Evolutionary conservation across 495 filamentous ascomycete genomes (phyloP).

Genomic region (Aspergillus ostianus): DNA sequence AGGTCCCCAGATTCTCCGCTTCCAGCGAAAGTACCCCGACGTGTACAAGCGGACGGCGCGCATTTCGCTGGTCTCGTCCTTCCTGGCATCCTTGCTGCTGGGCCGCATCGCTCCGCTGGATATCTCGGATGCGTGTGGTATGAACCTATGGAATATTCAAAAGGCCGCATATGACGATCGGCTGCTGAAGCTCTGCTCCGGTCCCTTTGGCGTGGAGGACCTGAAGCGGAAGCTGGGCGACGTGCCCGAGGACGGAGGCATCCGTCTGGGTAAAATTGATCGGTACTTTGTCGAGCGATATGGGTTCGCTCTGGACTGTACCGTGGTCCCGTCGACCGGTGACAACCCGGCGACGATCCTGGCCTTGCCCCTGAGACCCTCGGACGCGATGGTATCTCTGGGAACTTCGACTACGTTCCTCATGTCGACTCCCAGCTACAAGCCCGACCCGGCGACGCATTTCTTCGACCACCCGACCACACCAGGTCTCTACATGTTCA

Average conservation of each 20-base stretch:
- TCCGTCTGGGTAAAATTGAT: conserved; percentile 69
- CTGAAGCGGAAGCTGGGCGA: conserved; percentile 77
- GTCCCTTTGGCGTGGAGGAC: conserved; percentile 60
- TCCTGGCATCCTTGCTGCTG: conserved; percentile 88
- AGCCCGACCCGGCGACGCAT: conserved; percentile 81
- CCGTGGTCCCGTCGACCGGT: conserved; percentile 82
- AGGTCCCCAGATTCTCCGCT: conserved; percentile 92
- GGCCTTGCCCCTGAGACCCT: conserved; percentile 76
- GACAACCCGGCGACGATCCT: conserved; percentile 97
- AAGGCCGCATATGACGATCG: conserved; percentile 67
- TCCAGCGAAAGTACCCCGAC: conserved; percentile 72
- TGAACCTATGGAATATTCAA: conserved; percentile 94
- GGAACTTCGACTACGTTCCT: conserved; percentile 96
- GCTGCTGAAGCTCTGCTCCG: conserved; percentile 75
- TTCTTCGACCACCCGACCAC: conserved; percentile 90
- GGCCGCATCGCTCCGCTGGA: conserved; percentile 85
- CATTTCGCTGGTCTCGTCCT: conserved; percentile 92
- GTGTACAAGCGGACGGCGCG: conserved; percentile 77
- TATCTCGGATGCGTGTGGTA: conserved; percentile 92
- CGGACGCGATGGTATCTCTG: conserved; percentile 90
- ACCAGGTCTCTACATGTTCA: conserved; percentile 88
- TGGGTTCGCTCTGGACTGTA: conserved; percentile 72
- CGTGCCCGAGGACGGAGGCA: conserved; percentile 77
- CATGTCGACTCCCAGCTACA: conserved; percentile 89
- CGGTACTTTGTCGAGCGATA: conserved; percentile 75